Evolutionary conservation across 768 basidiomycete genomes (phyloP).

Genomic region (Psilocybe sp.): DNA sequence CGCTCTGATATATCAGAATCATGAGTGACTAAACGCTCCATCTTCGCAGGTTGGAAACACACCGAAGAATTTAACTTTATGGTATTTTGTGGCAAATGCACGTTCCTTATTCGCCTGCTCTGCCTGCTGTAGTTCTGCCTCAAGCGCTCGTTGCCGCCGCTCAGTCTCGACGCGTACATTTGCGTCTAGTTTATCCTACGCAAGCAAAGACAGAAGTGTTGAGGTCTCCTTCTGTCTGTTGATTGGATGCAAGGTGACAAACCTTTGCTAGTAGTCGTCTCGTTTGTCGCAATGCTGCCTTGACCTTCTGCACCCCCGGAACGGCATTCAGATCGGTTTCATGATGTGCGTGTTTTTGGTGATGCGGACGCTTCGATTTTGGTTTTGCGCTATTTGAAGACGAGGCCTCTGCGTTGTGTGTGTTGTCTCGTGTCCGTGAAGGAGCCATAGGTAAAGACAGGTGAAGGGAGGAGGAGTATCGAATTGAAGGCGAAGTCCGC

Average conservation of each 20-base stretch:
- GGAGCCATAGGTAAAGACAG: constrained; percentile 20
- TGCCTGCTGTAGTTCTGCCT: constrained; percentile 67
- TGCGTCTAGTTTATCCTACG: constrained; percentile 77
- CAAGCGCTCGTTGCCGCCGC: constrained; percentile 70
- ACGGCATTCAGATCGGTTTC: constrained; percentile 28
- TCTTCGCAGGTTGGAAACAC: constrained; percentile 14
- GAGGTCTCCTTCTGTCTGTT: neutral
- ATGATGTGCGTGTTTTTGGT: constrained; percentile 17
- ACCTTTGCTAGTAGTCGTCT: constrained; percentile 81
- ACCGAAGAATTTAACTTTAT: constrained; percentile 96
- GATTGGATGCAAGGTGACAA: constrained; percentile 4
- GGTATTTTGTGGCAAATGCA: constrained; percentile 74
- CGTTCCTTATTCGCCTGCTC: constrained; percentile 68
- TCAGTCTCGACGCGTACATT: constrained; percentile 81
- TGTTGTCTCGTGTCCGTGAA: constrained; percentile 17
- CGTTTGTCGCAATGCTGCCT: constrained; percentile 81
- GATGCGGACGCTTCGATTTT: constrained; percentile 16
- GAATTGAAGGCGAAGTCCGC: no score
- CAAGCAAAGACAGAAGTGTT: neutral
- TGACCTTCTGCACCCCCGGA: constrained; percentile 84
- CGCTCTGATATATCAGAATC: constrained; percentile 52
- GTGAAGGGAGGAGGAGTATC: neutral
- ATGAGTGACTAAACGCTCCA: neutral
- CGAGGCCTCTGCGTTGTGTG: constrained; percentile 21
- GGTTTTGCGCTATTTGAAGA: constrained; percentile 23